Conservation (phyloP, 768 basidiomycete genomes). For the Lactifluus subvellereus region DNA sequence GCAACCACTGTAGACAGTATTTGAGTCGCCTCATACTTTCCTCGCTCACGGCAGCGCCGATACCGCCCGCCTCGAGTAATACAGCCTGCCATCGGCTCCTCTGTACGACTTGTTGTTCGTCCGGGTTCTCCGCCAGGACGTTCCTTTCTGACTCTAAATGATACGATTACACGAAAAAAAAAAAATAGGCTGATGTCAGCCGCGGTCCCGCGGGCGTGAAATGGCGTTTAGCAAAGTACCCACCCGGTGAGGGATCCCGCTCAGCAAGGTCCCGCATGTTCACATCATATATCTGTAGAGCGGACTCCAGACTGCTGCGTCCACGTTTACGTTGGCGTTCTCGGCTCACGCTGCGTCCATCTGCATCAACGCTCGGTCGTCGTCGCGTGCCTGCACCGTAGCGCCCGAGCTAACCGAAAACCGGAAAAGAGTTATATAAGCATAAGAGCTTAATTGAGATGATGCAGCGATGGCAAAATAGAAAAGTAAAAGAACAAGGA, state of each 20-base stretch:
- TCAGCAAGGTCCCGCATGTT: conserved; percentile 13
- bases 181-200: not conserved
- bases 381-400: conserved; percentile 9
- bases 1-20: conserved; percentile 85
- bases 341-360: conserved; percentile 12
- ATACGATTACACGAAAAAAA: not conserved
- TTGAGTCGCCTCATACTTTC: conserved; percentile 83
- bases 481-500: not conserved
- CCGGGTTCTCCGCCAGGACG: conserved; percentile 13
- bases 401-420: conserved; percentile 19
- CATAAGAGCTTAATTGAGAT: not conserved
- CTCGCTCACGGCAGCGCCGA: conserved; percentile 84
- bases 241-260: conserved; percentile 12
- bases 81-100: conserved; percentile 85
- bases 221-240: not conserved
- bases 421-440: conserved; percentile 1
- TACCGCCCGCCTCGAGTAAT: conserved; percentile 78
- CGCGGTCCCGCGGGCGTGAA: not conserved
- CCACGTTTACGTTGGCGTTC: conserved; percentile 15
- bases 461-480: not conserved
- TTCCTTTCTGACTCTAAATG: conserved; percentile 11
- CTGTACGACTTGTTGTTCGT: conserved; percentile 51
- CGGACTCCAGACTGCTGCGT: conserved; percentile 11
- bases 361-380: conserved; percentile 9
- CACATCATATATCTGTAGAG: conserved; percentile 22